Evolutionary conservation across 2,329 filamentous ascomycete species (phyloP).

Genomic region (Cladosporium sp.): DNA sequence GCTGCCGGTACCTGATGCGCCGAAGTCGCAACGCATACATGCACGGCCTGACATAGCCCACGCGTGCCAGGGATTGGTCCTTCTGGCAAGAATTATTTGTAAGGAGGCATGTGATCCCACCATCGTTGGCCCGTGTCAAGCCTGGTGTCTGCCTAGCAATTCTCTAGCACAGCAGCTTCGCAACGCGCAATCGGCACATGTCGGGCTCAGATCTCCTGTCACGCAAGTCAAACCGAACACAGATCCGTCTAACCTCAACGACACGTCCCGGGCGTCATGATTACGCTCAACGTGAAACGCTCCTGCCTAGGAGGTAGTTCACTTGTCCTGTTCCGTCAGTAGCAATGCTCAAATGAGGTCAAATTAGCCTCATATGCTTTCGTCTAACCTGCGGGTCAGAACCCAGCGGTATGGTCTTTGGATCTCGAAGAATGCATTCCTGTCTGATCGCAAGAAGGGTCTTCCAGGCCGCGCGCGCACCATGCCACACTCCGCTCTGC

Average conservation of each 20-base stretch:
- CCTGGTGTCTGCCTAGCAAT: too few relatives aligned
- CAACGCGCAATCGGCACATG: too few relatives aligned
- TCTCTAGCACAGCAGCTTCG: too few relatives aligned
- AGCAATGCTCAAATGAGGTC: neutral
- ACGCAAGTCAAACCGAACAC: neutral
- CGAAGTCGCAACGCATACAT: neutral
- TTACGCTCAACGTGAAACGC: too few relatives aligned
- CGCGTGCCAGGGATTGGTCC: too few relatives aligned
- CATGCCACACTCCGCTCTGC: too few relatives aligned
- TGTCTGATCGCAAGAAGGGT: too few relatives aligned
- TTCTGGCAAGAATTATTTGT: neutral
- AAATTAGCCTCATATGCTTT: neutral
- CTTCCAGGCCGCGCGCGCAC: too few relatives aligned
- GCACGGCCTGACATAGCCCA: neutral
- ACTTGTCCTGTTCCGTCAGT: too few relatives aligned
- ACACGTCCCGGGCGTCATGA: too few relatives aligned
- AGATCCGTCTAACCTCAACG: neutral
- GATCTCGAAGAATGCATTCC: neutral
- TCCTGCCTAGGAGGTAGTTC: too few relatives aligned
- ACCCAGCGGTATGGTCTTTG: neutral
- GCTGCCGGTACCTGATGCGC: neutral
- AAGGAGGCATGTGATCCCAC: neutral
- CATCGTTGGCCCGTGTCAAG: neutral
- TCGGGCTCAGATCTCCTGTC: too few relatives aligned
- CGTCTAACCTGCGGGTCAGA: neutral